Percentiles rank a stretch among this genome's conserved stretches.
Conservation (phyloP, 345 rosid species). For the Abelmoschus esculentus region DNA sequence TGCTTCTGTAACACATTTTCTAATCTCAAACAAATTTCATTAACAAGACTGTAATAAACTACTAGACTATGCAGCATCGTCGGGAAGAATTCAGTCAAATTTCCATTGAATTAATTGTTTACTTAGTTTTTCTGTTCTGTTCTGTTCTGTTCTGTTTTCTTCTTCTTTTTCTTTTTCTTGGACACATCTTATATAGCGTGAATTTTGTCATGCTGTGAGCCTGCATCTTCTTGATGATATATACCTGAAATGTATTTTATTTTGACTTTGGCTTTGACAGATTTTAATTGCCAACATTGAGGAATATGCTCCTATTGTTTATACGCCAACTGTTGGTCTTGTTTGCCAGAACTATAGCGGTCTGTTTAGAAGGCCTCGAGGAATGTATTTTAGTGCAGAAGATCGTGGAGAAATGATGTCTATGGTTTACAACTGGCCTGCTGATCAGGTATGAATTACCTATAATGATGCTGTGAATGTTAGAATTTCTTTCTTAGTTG, state of each 20-base stretch:
- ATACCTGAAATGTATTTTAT: background rate
- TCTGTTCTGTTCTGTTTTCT: too few relatives aligned
- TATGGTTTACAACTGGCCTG: conserved; percentile 98
- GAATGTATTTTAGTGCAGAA: conserved; percentile 91
- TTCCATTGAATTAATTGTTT: background rate
- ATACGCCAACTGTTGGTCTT: conserved; percentile 94
- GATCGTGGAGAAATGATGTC: conserved; percentile 99
- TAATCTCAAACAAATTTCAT: background rate
- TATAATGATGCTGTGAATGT: conserved; percentile 12
- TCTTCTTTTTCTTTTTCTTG: background rate
- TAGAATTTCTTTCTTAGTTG: conserved; percentile 7
- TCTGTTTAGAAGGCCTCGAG: conserved; percentile 94
- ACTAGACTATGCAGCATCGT: background rate
- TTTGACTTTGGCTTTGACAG: conserved; percentile 29
- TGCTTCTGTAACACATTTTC: background rate
- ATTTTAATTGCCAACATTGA: conserved; percentile 81
- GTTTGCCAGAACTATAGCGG: conserved; percentile 97
- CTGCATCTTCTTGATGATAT: background rate
- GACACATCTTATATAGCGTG: background rate
- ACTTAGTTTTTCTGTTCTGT: background rate
- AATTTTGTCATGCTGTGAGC: background rate
- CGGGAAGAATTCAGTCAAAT: background rate
- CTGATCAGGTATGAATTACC: conserved; percentile 65
- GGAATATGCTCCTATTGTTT: conserved; percentile 97
- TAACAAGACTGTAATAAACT: background rate